These are phyloP conservation scores for Phyllosticta paracitricarpa DNA, from an alignment of 2,329 filamentous ascomycete genomes.

Conservation along the genomic window DNA sequence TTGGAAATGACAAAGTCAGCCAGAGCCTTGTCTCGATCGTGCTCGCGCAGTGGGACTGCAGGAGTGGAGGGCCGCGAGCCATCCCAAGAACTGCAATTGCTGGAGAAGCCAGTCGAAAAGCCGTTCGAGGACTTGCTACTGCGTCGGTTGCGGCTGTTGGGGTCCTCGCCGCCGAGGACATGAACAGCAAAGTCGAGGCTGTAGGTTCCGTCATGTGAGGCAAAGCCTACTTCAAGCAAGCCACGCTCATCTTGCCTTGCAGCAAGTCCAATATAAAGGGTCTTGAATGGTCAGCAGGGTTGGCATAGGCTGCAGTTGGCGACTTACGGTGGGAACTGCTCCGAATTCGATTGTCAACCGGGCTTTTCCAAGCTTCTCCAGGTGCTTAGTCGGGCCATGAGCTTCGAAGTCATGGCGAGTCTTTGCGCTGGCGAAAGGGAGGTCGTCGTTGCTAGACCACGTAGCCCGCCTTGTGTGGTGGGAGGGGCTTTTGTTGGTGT, in stretches of 20 bases:
- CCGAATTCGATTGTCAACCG: slow-evolving; percentile 12
- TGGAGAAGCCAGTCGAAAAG: slow-evolving; percentile 11
- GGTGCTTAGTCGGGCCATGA: slow-evolving; percentile 16
- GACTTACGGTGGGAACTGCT: slow-evolving; percentile 15
- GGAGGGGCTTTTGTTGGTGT: not conserved
- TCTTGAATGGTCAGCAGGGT: slow-evolving; percentile 12
- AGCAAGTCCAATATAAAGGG: slow-evolving; percentile 53
- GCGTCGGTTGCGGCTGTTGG: not conserved
- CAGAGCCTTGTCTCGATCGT: slow-evolving; percentile 24
- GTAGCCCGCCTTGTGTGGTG: slow-evolving; percentile 6
- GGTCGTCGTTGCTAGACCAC: slow-evolving; percentile 1
- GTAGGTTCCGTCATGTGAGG: slow-evolving; percentile 65
- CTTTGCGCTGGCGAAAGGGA: not conserved
- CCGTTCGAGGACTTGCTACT: slow-evolving; percentile 7
- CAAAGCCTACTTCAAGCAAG: slow-evolving; percentile 52
- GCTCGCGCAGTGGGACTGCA: not conserved
- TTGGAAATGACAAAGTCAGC: slow-evolving; percentile 50
- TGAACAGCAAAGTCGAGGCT: slow-evolving; percentile 62
- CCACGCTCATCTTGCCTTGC: slow-evolving; percentile 42
- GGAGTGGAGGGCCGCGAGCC: slow-evolving; percentile 10
- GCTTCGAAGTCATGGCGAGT: slow-evolving; percentile 21
- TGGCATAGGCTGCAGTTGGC: not conserved
- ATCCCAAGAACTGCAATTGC: not conserved
- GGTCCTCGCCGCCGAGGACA: slow-evolving; percentile 33
- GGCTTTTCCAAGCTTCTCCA: slow-evolving; percentile 14